Conservation (phyloP, 164 flowering plant genomes). For the Brasenia schreberi region DNA sequence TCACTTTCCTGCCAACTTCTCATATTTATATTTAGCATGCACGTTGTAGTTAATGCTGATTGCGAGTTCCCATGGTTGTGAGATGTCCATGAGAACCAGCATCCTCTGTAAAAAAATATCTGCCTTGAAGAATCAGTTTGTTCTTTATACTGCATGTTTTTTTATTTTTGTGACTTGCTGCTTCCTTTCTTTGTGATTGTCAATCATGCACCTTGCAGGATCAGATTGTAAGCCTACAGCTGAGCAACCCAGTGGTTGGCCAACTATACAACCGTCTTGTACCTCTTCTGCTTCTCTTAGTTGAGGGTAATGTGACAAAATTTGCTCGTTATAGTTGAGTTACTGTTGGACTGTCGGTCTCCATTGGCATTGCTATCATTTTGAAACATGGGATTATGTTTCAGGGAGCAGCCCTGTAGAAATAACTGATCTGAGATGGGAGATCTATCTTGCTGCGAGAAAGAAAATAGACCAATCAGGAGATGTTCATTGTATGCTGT, state of each 20-base stretch:
- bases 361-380: neutral
- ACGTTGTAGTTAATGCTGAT: no score
- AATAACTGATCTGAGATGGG: constrained; percentile 78
- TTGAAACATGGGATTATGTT: neutral
- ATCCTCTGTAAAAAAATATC: no score
- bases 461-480: constrained; percentile 26
- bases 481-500: constrained; percentile 21
- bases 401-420: constrained; percentile 93
- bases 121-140: no score
- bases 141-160: no score
- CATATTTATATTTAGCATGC: no score
- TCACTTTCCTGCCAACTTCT: no score
- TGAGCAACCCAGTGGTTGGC: constrained; percentile 44
- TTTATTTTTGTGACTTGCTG: no score
- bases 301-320: constrained; percentile 49
- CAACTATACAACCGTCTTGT: constrained; percentile 66
- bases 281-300: constrained; percentile 84
- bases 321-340: neutral
- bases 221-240: constrained; percentile 49
- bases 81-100: no score
- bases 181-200: no score
- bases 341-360: neutral
- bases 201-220: neutral
- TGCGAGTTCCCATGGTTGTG: no score
- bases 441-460: constrained; percentile 53